Base-by-base conservation (phyloP, 495 filamentous ascomycete species). In the Hyaloscypha hepaticicola region DNA sequence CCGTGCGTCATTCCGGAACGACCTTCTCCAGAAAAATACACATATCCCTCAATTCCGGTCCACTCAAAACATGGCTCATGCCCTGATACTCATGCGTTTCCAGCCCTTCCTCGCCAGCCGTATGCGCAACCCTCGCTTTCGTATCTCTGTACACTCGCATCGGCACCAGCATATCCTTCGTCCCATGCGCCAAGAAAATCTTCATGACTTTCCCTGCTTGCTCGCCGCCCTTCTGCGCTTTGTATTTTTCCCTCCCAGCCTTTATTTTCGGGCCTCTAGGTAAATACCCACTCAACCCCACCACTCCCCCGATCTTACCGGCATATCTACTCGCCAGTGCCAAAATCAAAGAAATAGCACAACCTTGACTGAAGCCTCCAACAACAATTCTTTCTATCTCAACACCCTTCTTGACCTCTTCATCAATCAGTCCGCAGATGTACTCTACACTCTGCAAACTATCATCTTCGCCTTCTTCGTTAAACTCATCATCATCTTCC, bases 281-380 rank as follows among this genome's bases (percentile, higher is more conserved):
- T 19, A 81, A 60, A 64, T 78, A 80, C 1, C 76, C 79, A 49
- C 72, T 74, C 19, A 81, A 58, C 3, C 73, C 75, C 2, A 73
- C 75, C 45, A 81, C 60, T 0, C 75, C 77, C 12, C 67, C 77
- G 22, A 81, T 63, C 52, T 67, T 62, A 0, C 75, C 76, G 1
- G 57, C 58, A 66, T 74, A 76, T 34, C 68, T 71, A 1, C 71
- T 74, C n/a, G 55, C 70, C 21, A 81, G 64, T 14, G 74, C 77
- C 0, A 70, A 68, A 11, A 80, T 60, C 27, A 79, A 55, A 7
- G 69, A 65, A 58, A 81, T 64, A 0, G 78, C 77, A 63, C 73
- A 75, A 29, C 78, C 78, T 58, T 79, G 77, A 31, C 72, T 75
- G 65, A 81, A 81, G 2, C 77, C 78, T 7, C 77, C 77, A 8